phyloP scores from a whole-genome alignment of 179 eudicot genomes.

The Drosera spatulata region DNA sequence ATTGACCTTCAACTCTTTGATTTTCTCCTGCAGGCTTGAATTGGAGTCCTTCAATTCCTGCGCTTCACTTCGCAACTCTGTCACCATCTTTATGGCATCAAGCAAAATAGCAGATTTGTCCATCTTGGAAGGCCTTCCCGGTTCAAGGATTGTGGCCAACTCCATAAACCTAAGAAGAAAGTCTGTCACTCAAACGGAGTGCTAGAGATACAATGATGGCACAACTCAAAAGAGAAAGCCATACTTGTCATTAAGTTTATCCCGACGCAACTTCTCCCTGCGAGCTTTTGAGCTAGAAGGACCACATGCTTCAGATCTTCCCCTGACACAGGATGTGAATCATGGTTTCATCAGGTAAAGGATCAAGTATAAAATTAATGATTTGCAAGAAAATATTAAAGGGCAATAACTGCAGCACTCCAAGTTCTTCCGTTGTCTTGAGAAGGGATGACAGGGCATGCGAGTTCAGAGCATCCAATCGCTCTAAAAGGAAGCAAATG shows the following conservation, averaged over 20 bases:
- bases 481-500: too few relatives aligned
- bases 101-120: constrained; percentile 82
- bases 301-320: constrained; percentile 63
- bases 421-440: too few relatives aligned
- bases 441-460: too few relatives aligned
- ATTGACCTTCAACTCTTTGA: constrained; percentile 66
- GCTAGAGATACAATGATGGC: background rate
- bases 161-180: constrained; percentile 52
- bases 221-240: constrained; percentile 1
- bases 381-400: too few relatives aligned
- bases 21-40: constrained; percentile 61
- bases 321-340: constrained; percentile 25
- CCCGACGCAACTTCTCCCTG: constrained; percentile 94
- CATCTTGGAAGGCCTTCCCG: constrained; percentile 71
- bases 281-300: constrained; percentile 87
- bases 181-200: background rate
- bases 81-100: constrained; percentile 75
- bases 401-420: too few relatives aligned
- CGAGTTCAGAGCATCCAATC: too few relatives aligned
- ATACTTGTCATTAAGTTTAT: constrained; percentile 89
- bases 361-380: background rate
- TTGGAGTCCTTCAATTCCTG: constrained; percentile 87
- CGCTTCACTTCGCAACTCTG: constrained; percentile 67
- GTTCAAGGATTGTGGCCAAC: constrained; percentile 68
- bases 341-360: background rate